These are phyloP conservation scores for Herpotrichia juniperi DNA, from an alignment of 2,329 filamentous ascomycete genomes.

Conservation along the genomic window DNA sequence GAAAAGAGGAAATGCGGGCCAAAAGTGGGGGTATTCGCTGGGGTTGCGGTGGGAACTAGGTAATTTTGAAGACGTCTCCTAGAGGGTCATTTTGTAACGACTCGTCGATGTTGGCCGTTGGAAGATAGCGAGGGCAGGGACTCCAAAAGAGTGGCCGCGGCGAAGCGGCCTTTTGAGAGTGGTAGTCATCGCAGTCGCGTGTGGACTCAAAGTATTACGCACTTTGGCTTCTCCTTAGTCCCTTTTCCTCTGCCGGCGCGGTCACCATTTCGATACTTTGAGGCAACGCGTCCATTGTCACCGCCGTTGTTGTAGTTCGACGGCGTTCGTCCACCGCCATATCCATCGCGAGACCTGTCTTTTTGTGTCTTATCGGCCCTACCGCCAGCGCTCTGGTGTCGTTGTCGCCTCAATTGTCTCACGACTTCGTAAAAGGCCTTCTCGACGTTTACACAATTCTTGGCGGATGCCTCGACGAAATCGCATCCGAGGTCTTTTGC, in stretches of 20 bases:
- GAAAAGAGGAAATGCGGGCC: not conserved
- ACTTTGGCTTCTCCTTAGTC: constrained; percentile 39
- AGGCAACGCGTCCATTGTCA: constrained; percentile 10
- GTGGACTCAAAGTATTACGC: constrained; percentile 39
- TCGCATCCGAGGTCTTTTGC: constrained; percentile 93
- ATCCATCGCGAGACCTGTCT: not conserved
- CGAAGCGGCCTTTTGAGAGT: not conserved
- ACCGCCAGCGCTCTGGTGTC: constrained; percentile 55
- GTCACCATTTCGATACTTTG: constrained; percentile 14
- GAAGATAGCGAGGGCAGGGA: not conserved
- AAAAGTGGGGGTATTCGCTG: not conserved
- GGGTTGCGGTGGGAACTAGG: not conserved
- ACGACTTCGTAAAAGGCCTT: constrained; percentile 99
- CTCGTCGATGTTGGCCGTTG: not conserved
- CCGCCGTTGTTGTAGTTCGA: constrained; percentile 14
- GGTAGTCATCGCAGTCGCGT: not conserved
- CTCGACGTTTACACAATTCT: constrained; percentile 98
- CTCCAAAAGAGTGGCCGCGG: not conserved
- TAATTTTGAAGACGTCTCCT: not conserved
- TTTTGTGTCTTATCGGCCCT: constrained; percentile 13
- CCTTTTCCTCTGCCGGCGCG: constrained; percentile 18
- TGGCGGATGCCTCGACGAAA: constrained; percentile 95
- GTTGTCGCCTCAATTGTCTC: constrained; percentile 82
- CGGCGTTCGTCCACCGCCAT: not conserved
- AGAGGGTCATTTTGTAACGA: not conserved